Percentiles rank a stretch among this genome's conserved stretches.
phyloP scores from a whole-genome alignment of 2,329 filamentous ascomycete genomes.

The Aureobasidium vineae region DNA sequence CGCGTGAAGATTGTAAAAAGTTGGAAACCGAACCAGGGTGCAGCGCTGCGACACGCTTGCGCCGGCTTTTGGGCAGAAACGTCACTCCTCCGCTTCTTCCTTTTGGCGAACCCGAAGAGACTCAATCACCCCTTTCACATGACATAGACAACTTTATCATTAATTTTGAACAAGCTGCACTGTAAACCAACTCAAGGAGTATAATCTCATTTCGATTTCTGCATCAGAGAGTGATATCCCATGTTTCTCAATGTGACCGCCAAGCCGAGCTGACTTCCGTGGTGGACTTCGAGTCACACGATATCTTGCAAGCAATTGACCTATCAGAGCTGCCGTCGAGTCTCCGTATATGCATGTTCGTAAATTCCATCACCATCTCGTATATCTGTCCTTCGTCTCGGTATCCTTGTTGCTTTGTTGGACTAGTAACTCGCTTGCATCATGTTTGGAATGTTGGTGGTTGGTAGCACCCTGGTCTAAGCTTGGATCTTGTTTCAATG shows the following conservation, averaged over 20 bases:
- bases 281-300: background rate
- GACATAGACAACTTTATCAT: background rate
- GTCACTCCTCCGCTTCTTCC: conserved; percentile 3
- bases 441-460: background rate
- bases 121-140: background rate
- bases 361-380: background rate
- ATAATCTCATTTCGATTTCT: background rate
- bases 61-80: background rate
- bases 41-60: conserved; percentile 4
- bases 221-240: background rate
- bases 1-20: conserved; percentile 1
- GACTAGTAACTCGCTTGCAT: background rate
- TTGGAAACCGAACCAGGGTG: conserved; percentile 11
- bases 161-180: too few relatives aligned
- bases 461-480: conserved; percentile 1
- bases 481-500: background rate
- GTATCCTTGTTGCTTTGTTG: background rate
- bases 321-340: conserved; percentile 5
- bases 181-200: background rate
- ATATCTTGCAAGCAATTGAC: background rate
- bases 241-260: background rate
- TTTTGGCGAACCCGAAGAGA: background rate
- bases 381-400: background rate
- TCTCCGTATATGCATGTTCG: background rate
- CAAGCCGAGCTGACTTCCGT: background rate